A percentile compares a stretch with the other conserved stretches of the same genome.
Conservation (phyloP, 805 yeast genomes). For the Yarrowia sp. region DNA sequence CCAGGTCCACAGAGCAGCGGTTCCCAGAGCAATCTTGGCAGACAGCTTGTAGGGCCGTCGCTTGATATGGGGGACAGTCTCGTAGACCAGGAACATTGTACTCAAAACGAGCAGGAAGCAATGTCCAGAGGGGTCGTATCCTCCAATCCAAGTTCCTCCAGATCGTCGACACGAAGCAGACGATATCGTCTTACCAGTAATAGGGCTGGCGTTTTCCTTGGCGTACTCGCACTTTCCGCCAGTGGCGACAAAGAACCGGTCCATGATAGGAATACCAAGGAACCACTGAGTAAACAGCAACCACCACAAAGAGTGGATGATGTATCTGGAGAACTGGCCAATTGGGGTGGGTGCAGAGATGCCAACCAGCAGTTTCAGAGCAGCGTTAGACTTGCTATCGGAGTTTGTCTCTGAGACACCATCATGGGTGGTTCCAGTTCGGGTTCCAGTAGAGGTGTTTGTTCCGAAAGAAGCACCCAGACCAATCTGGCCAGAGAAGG, state of each 20-base stretch:
- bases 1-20: slow-evolving; percentile 69
- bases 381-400: slow-evolving; percentile 20
- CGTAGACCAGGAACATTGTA: slow-evolving; percentile 63
- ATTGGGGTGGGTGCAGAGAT: slow-evolving; percentile 19
- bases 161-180: slow-evolving; percentile 51
- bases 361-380: slow-evolving; percentile 15
- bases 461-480: slow-evolving; percentile 14
- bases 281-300: slow-evolving; percentile 81
- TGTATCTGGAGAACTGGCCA: slow-evolving; percentile 43
- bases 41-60: slow-evolving; percentile 28
- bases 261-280: slow-evolving; percentile 86
- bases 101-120: slow-evolving; percentile 72
- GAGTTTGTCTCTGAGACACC: slow-evolving; percentile 7
- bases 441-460: slow-evolving; percentile 6
- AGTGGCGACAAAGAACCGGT: slow-evolving; percentile 67
- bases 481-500: slow-evolving; percentile 4
- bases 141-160: slow-evolving; percentile 75
- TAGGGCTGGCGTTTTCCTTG: background rate
- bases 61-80: slow-evolving; percentile 45
- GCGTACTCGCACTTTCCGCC: slow-evolving; percentile 70
- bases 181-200: slow-evolving; percentile 22
- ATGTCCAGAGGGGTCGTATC: slow-evolving; percentile 97
- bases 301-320: slow-evolving; percentile 76
- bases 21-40: slow-evolving; percentile 37
- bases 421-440: slow-evolving; percentile 13